Base-by-base conservation (phyloP, 495 filamentous ascomycete genomes). In the Trichoderma asperelloides region DNA sequence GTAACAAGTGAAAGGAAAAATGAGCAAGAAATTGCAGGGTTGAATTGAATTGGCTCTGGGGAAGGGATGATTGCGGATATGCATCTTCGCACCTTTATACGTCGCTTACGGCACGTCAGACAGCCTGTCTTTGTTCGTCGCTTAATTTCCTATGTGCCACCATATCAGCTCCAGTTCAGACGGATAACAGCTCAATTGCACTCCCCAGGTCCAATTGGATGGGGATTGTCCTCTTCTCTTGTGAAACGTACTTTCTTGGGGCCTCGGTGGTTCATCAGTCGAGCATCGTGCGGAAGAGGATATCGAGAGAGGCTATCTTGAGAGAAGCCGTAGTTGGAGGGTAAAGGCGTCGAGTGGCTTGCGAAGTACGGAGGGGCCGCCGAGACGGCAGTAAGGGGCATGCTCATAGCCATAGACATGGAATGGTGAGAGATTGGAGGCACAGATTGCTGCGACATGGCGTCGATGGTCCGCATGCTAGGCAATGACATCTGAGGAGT, bases 111-210 rank as follows among this genome's bases (percentile, higher is more conserved):
- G 83, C 95, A 98, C 41, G 95, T 98, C 77, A 98, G 79, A 78
- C 95, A 98, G 16, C 95, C 95, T 5, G 95, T 97, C 82, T 98
- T 98, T 51, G 95, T 98, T 72, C 95, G 86, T 72, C 95, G 87
- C 83, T 98, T 98, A 76, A 98, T 96, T 80, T 98, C 95, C 84
- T 86, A 70, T 73, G 68, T 66, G 70, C 55, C 60, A 60, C 64
- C 49, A 71, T n/a, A 67, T 66, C 71, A 69, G 15, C 69, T 55
- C 69, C 69, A 65, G 68, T 70, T 71, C 69, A 68, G 67, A 70
- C 63, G 67, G 67, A 70, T 63, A 68, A n/a, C 67, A 57, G 70
- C 73, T 68, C 73, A 69, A 57, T 25, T 62, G 70, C 63, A 57
- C 39, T 40, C 28, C 9, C 63, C 66, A 18, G 16, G 8, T 51